These are phyloP conservation scores for Geranium incanum DNA, from an alignment of 441 rosid species.

Conservation along the genomic window DNA sequence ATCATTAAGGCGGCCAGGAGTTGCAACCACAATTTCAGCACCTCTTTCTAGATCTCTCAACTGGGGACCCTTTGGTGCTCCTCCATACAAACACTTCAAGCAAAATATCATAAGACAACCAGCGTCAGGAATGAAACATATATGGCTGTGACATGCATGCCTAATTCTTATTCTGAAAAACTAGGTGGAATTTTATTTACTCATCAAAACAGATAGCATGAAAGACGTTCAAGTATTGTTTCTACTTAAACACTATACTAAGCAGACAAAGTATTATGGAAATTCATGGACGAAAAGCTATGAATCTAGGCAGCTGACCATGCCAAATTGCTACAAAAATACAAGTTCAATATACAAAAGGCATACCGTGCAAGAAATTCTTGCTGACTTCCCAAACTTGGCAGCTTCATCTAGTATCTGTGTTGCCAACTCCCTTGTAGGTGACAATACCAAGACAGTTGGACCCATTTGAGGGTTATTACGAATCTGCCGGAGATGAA, in stretches of 20 bases:
- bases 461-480: constrained; percentile 82
- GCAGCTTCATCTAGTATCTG: constrained; percentile 91
- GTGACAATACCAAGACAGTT: constrained; percentile 85
- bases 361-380: constrained; percentile 81
- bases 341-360: neutral
- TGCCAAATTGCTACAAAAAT: neutral
- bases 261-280: neutral
- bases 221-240: neutral
- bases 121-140: constrained; percentile 14
- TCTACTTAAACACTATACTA: too few relatives aligned
- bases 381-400: constrained; percentile 87
- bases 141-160: neutral
- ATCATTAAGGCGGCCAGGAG: constrained; percentile 97
- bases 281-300: neutral
- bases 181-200: neutral
- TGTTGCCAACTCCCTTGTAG: constrained; percentile 96
- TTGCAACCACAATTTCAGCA: constrained; percentile 90
- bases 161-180: neutral
- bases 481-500: constrained; percentile 61
- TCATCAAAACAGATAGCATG: neutral
- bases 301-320: neutral
- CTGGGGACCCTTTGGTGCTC: constrained; percentile 96
- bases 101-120: neutral
- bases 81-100: constrained; percentile 86
- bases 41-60: constrained; percentile 88